Conservation (phyloP, 176 grass and related monocot species). For the Tillandsia leiboldiana region DNA sequence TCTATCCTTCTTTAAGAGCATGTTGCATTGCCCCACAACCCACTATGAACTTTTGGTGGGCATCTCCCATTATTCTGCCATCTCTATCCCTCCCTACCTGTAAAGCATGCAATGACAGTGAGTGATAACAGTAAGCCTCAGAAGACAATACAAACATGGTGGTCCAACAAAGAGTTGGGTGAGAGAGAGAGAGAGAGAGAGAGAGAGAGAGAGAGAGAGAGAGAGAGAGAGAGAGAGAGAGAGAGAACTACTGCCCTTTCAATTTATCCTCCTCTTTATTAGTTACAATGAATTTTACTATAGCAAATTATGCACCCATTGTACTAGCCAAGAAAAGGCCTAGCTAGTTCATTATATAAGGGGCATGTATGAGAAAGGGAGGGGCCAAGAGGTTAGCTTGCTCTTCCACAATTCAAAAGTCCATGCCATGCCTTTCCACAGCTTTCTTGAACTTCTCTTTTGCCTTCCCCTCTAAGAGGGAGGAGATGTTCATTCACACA, state of each 20-base stretch:
- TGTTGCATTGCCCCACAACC: not conserved
- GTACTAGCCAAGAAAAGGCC: not conserved
- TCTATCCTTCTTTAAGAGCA: not conserved
- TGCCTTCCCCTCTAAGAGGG: not conserved
- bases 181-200: not conserved
- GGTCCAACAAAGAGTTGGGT: not conserved
- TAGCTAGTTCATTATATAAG: not conserved
- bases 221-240: too few species aligned
- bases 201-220: too few species aligned
- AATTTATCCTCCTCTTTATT: too few species aligned
- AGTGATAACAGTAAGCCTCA: not conserved
- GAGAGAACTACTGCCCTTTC: too few species aligned
- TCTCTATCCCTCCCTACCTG: not conserved
- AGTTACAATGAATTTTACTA: not conserved
- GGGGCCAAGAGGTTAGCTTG: not conserved
- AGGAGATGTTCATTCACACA: not conserved
- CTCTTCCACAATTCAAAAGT: slow-evolving; percentile 16
- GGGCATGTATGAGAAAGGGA: not conserved
- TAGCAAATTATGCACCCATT: not conserved
- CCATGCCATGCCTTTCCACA: slow-evolving; percentile 98
- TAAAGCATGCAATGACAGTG: slow-evolving; percentile 4
- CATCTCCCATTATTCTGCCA: not conserved
- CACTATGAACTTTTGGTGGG: slow-evolving; percentile 1
- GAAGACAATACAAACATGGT: not conserved
- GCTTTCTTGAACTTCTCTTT: slow-evolving; percentile 99